Percentiles rank a stretch among this genome's conserved stretches.
phyloP scores from a whole-genome alignment of 1,139 yeast species.

The Candida albicans region DNA sequence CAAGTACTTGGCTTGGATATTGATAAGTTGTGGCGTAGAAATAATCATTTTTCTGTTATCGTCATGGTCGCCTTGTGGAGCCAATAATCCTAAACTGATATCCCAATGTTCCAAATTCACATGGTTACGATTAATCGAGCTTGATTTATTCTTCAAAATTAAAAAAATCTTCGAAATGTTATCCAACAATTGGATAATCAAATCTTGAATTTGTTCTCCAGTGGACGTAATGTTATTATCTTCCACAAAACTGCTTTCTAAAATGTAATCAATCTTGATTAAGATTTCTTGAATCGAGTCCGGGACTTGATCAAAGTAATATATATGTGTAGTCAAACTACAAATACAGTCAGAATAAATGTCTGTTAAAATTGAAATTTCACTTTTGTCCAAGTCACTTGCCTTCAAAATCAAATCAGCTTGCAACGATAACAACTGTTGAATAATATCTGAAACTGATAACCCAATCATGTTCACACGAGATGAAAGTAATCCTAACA shows the following conservation, averaged over 20 bases:
- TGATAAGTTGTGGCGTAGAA: constrained; percentile 24
- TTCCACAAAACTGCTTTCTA: constrained; percentile 23
- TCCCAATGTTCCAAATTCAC: constrained; percentile 49
- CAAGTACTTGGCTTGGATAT: constrained; percentile 35
- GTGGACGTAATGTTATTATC: constrained; percentile 11
- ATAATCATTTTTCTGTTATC: constrained; percentile 17
- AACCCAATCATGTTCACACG: constrained; percentile 85
- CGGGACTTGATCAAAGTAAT: constrained; percentile 77
- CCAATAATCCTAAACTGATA: constrained; percentile 34
- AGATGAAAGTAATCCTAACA: constrained; percentile 64
- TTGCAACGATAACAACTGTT: constrained; percentile 63
- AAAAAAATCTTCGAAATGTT: constrained; percentile 35
- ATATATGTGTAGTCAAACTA: constrained; percentile 67
- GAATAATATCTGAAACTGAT: constrained; percentile 79
- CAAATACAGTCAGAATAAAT: constrained; percentile 52
- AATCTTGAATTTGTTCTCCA: constrained; percentile 21
- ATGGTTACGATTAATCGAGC: constrained; percentile 40
- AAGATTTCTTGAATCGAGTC: constrained; percentile 67
- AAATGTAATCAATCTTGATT: constrained; percentile 36
- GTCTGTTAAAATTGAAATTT: constrained; percentile 27
- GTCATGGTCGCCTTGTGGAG: constrained; percentile 27
- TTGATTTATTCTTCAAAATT: constrained; percentile 29
- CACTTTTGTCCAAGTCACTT: constrained; percentile 19
- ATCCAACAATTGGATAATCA: constrained; percentile 32
- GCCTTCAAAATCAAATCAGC: constrained; percentile 41